Base-by-base conservation (phyloP, 2,329 filamentous ascomycete species). In the Botrytis paeoniae region DNA sequence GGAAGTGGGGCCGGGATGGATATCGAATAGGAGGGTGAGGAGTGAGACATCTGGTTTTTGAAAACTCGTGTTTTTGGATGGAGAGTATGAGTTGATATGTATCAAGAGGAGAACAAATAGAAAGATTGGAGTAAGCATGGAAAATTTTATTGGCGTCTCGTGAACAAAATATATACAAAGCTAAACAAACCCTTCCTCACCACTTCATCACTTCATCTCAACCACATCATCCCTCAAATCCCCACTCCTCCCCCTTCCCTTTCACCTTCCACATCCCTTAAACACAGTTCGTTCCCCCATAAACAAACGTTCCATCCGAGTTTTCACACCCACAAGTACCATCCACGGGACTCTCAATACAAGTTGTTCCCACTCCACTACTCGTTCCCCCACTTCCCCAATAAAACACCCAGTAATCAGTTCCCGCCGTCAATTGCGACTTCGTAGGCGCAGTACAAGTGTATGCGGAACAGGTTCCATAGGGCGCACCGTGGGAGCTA, bases 271-370 rank as follows among this genome's bases (percentile, higher is more conserved):
- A 45, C 20, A 41, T 12, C 12, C 51, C 35, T n/a, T 69, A 60
- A 32, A 41, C 35, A 43, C 66, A 69, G 5, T 35, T 8, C 8
- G 4, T 60, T 1, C 35, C n/a, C 2, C 51, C 60, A n/a, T n/a
- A 32, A 5, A 64, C 5, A 43, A 71, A 71, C 32, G 20, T 8
- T 3, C 69, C 69, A n/a, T 20, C 22, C 25, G 59, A 64, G 3
- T 65, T 35, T 25, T 71, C 69, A 71, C 69, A 71, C 10, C 69
- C 69, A 51, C 69, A 71, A 9, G 35, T 63, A 0, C 69, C 60
- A 45, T 62, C 37, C 35, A 32, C 37, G 0, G 69, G 59, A 43
- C 60, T 62, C 60, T 71, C 41, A 8, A 71, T 71, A 18, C 69
- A 71, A 2, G 20, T 32, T 0, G 69, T 64, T 2, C 69, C 69